Evolutionary conservation across 2,329 filamentous ascomycete genomes (phyloP), one percentile per base, ranked within the genome.

Genomic region (Colletotrichum sp.): DNA sequence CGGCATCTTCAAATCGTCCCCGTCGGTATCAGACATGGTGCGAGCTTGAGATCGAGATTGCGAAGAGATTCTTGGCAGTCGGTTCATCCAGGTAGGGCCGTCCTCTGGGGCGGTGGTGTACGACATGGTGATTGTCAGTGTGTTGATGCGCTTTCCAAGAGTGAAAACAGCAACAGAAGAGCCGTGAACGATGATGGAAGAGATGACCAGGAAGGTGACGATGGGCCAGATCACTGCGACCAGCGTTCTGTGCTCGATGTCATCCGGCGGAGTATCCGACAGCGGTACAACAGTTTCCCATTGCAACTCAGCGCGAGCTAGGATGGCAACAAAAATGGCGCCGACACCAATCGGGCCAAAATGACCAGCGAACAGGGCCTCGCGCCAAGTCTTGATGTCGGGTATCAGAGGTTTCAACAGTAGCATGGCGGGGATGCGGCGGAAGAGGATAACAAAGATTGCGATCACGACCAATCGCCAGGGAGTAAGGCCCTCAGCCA

Each of bases 91-190:
- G 3, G 93, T 93, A 4, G 96, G 95, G 0, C 96, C 95, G 44
- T 98, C 95, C 72, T 98, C 96, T 67, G 94, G 95, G 21, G 93
- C 96, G 77, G 94, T 92, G 1, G 97, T 99, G 87, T 99, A 99
- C 0, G 97, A 98, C 91, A 99, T 95, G 71, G 97, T 98, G 76
- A 99, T 89, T 1, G 95, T 96, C 79, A 99, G 87, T 0, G 97
- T 99, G 86, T 99, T 99, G 90, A 99, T 99, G 77, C 95, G 96
- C 85, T 99, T 99, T 80, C 97, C 97, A 2, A 99, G 91, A 0
- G 97, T 99, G 81, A 99, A 99, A 10, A 99, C 97, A 7, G 97
- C 97, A 80, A 99, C 94, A 0, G 97, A 99, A n/a, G 97, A 99
- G 26, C 97, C 97, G 81, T 99, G 97, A 2, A 99, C 95, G 49